A percentile compares a stretch with the other conserved stretches of the same genome.
Evolutionary conservation across 2,329 filamentous ascomycete genomes (phyloP).

Genomic region (Colletotrichum aenigma): DNA sequence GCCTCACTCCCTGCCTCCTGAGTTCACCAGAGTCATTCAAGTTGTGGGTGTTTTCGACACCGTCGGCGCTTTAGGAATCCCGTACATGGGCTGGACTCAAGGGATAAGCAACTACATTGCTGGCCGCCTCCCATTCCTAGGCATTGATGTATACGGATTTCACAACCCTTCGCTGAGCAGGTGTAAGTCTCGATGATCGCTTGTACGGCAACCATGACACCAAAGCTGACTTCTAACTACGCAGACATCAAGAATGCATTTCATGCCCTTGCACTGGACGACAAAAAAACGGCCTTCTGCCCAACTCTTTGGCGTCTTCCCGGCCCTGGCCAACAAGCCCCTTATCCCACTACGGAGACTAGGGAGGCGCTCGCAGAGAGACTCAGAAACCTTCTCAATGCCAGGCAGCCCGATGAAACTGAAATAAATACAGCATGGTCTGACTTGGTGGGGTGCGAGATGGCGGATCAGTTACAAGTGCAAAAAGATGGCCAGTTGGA

Average conservation of each 20-base stretch:
- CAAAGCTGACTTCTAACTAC: accelerated
- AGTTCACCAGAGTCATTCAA: background rate
- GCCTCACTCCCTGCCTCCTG: background rate
- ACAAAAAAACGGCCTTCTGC: background rate
- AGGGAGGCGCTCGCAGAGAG: background rate
- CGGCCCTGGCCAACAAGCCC: background rate
- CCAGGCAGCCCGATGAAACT: background rate
- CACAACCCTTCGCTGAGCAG: conserved; percentile 1
- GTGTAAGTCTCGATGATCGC: background rate
- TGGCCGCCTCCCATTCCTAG: accelerated
- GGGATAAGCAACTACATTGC: background rate
- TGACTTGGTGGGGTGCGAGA: background rate
- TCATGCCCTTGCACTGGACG: conserved; percentile 3
- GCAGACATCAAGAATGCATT: background rate
- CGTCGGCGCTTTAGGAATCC: conserved; percentile 12
- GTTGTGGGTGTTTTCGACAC: conserved; percentile 17
- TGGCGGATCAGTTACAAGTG: background rate
- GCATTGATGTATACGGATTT: background rate
- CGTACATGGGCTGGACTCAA: background rate
- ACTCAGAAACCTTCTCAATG: background rate
- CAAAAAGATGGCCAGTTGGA: too few species aligned
- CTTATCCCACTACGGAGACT: background rate
- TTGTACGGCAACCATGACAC: background rate
- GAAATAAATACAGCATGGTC: background rate
- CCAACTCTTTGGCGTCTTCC: conserved; percentile 9